These are phyloP conservation scores for Imleria badia DNA, from an alignment of 768 basidiomycete genomes.

Conservation along the genomic window DNA sequence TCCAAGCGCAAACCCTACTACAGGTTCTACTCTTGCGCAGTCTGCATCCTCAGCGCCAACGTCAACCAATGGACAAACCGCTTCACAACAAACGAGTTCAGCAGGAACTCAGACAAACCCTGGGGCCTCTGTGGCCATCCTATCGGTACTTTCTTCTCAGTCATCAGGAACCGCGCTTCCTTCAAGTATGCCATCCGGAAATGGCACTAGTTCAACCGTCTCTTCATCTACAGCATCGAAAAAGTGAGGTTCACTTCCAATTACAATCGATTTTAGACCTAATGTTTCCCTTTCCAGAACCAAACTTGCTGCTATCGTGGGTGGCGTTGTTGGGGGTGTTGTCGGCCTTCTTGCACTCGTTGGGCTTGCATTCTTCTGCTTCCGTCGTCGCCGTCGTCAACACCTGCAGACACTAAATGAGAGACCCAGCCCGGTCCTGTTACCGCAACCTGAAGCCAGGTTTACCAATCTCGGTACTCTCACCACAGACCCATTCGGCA, in stretches of 20 bases:
- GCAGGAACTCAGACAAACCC: neutral
- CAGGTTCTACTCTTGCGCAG: slow-evolving; percentile 4
- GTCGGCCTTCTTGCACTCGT: slow-evolving; percentile 16
- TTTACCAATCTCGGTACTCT: neutral
- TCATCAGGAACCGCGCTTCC: slow-evolving; percentile 12
- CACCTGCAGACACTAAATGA: neutral
- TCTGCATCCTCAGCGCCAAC: slow-evolving; percentile 8
- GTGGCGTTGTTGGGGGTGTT: slow-evolving; percentile 19
- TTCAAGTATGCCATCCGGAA: slow-evolving; percentile 13
- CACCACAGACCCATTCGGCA: slow-evolving; percentile 6
- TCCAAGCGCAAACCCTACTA: neutral
- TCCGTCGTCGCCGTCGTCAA: slow-evolving; percentile 11
- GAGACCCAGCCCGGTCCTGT: slow-evolving; percentile 8
- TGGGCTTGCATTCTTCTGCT: slow-evolving; percentile 9
- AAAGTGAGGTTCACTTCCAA: slow-evolving; percentile 8
- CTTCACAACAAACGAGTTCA: neutral
- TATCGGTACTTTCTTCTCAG: slow-evolving; percentile 5
- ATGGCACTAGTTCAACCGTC: neutral
- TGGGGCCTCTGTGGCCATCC: neutral
- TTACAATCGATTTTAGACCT: neutral
- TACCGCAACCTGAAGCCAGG: slow-evolving; percentile 2
- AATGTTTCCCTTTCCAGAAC: slow-evolving; percentile 6
- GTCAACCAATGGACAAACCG: neutral
- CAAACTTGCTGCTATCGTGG: slow-evolving; percentile 15
- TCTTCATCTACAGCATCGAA: slow-evolving; percentile 5